phyloP scores from a whole-genome alignment of 23 red algal species.

The Gracilaria gracilis region DNA sequence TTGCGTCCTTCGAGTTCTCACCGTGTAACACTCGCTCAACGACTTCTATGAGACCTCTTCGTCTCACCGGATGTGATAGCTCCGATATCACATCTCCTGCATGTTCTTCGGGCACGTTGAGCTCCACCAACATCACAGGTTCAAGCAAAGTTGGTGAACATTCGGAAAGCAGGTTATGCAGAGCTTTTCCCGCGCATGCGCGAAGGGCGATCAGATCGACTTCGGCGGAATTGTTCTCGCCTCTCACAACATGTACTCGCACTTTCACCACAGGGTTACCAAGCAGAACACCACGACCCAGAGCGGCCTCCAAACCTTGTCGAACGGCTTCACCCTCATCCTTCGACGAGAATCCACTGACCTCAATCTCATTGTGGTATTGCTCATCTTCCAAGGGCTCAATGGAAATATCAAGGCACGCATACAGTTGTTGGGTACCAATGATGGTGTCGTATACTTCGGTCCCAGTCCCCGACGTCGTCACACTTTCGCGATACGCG shows the following conservation, averaged over 20 bases:
- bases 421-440: constrained; percentile 52
- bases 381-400: constrained; percentile 35
- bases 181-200: constrained; percentile 71
- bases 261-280: constrained; percentile 56
- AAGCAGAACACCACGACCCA: constrained; percentile 71
- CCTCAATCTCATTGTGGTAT: constrained; percentile 38
- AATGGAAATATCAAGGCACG: constrained; percentile 52
- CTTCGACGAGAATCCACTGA: constrained; percentile 28
- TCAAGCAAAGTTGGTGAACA: constrained; percentile 51
- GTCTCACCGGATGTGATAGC: constrained; percentile 60
- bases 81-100: constrained; percentile 73
- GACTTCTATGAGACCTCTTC: constrained; percentile 76
- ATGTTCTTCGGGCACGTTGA: constrained; percentile 43
- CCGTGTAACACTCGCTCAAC: constrained; percentile 37
- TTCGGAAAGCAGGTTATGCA: constrained; percentile 45
- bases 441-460: constrained; percentile 60
- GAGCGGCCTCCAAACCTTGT: constrained; percentile 67
- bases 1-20: constrained; percentile 3
- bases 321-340: constrained; percentile 11
- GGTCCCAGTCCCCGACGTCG: constrained; percentile 19
- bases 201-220: constrained; percentile 49
- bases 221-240: constrained; percentile 3
- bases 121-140: constrained; percentile 73
- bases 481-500: constrained; percentile 75
- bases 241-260: constrained; percentile 24